Percentiles rank a stretch among this genome's conserved stretches.
phyloP scores from a whole-genome alignment of 305 asterid genomes.

The Vinca major region DNA sequence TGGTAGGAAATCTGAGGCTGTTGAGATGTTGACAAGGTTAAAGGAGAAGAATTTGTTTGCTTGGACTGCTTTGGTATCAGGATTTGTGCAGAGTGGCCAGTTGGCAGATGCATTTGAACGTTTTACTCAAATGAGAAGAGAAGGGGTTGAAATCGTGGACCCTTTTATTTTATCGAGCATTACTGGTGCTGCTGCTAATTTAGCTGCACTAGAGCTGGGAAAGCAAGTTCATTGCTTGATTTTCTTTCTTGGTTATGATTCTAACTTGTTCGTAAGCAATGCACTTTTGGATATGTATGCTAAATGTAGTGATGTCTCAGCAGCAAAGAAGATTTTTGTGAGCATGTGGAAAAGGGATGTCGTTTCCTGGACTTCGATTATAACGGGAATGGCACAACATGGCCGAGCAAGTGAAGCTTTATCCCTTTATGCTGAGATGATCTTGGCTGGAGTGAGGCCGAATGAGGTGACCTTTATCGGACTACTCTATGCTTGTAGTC shows the following conservation, averaged over 20 bases:
- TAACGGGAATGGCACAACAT: conserved; percentile 82
- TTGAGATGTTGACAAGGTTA: conserved; percentile 34
- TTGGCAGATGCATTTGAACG: conserved; percentile 39
- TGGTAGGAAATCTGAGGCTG: conserved; percentile 51
- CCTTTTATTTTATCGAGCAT: conserved; percentile 55
- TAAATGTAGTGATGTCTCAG: conserved; percentile 58
- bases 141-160: conserved; percentile 33
- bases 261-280: conserved; percentile 38
- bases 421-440: conserved; percentile 51
- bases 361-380: conserved; percentile 81
- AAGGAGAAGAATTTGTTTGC: conserved; percentile 33
- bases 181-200: conserved; percentile 50
- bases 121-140: conserved; percentile 52
- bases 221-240: conserved; percentile 68
- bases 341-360: conserved; percentile 39
- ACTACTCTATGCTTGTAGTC: conserved; percentile 71
- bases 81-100: conserved; percentile 56
- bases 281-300: conserved; percentile 77
- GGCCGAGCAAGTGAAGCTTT: conserved; percentile 57
- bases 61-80: conserved; percentile 70
- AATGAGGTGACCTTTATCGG: conserved; percentile 74
- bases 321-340: conserved; percentile 48
- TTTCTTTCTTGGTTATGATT: conserved; percentile 46
- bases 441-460: conserved; percentile 42
- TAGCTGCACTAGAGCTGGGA: conserved; percentile 50